Conservation (phyloP, 768 basidiomycete species). For the Pisolithus albus region DNA sequence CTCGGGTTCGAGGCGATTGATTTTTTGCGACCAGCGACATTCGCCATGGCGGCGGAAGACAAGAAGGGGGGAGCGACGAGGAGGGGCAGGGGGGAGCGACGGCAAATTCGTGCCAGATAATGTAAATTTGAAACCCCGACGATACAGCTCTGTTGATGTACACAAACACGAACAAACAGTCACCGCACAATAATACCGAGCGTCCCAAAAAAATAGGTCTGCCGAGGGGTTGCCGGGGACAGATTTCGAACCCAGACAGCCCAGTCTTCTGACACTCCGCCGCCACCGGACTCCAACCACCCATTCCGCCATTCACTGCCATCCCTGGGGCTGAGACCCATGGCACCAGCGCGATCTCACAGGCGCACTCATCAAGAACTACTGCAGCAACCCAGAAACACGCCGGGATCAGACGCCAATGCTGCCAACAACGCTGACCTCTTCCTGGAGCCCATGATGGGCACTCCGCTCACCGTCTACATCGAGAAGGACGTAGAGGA, state of each 20-base stretch:
- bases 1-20: conserved; percentile 60
- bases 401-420: conserved; percentile 24
- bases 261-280: conserved; percentile 13
- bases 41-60: conserved; percentile 34
- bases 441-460: conserved; percentile 80
- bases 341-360: conserved; percentile 70
- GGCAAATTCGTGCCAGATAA: conserved; percentile 20
- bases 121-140: conserved; percentile 25
- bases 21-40: conserved; percentile 68
- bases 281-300: conserved; percentile 12
- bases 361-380: conserved; percentile 42
- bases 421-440: conserved; percentile 39
- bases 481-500: conserved; percentile 77
- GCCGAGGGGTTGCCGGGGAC: conserved; percentile 6
- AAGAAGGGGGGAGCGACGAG: too few relatives aligned
- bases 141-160: conserved; percentile 17
- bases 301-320: conserved; percentile 5
- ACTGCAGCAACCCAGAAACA: conserved; percentile 22
- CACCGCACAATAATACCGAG: neutral
- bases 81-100: too few relatives aligned
- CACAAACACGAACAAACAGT: conserved; percentile 22
- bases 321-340: conserved; percentile 50
- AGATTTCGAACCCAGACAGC: conserved; percentile 6
- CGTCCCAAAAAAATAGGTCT: neutral
- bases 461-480: conserved; percentile 66